Evolutionary conservation across 2,329 filamentous ascomycete species (phyloP).

Genomic region (Phialophora chinensis): DNA sequence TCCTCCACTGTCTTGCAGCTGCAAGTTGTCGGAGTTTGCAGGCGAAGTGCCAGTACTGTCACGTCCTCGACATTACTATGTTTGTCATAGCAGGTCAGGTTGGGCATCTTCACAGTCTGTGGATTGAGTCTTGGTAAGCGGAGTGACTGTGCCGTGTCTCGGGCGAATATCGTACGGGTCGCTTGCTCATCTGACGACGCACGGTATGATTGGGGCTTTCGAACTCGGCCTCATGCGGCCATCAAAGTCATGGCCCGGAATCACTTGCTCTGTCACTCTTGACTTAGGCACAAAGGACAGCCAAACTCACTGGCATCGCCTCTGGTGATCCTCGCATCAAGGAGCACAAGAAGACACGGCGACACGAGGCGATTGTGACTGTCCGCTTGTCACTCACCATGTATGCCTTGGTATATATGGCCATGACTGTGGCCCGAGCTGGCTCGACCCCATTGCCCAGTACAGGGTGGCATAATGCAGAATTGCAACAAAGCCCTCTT

Average conservation of each 20-base stretch:
- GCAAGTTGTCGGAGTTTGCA: not conserved
- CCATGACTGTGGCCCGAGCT: not conserved
- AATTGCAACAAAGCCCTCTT: not conserved
- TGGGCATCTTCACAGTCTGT: not conserved
- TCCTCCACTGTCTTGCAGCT: not conserved
- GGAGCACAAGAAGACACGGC: too few relatives aligned
- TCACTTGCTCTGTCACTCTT: not conserved
- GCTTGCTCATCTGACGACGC: not conserved
- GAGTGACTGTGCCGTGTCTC: slow-evolving; percentile 8
- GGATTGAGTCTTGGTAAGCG: not conserved
- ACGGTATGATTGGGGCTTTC: slow-evolving; percentile 4
- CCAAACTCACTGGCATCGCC: not conserved
- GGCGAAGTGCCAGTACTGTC: not conserved
- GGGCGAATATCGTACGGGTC: slow-evolving; percentile 1
- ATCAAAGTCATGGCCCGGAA: not conserved
- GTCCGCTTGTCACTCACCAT: not conserved
- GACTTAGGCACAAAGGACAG: not conserved
- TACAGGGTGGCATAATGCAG: not conserved
- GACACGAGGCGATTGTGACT: not conserved
- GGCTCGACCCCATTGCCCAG: not conserved
- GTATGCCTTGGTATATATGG: not conserved
- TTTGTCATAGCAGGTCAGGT: not conserved
- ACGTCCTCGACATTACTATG: not conserved
- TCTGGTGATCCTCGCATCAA: not conserved
- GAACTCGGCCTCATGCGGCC: not conserved